phyloP scores from a whole-genome alignment of 2,329 filamentous ascomycete genomes.

The Sordariomycetes sp. region DNA sequence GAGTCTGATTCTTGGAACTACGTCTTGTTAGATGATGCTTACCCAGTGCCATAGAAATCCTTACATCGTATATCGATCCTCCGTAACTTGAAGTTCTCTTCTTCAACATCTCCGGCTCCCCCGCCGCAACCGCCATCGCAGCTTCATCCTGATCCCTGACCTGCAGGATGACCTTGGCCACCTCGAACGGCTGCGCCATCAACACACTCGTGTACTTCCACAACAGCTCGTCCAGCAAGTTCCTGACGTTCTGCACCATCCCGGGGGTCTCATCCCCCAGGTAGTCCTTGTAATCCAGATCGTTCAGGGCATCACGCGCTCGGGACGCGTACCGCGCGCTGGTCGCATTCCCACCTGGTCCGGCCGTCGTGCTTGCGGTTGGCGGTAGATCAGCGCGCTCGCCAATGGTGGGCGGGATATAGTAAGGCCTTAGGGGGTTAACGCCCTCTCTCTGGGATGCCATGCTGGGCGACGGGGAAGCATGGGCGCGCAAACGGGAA shows the following conservation, averaged over 20 bases:
- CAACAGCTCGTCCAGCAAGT: conserved; percentile 72
- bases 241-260: conserved; percentile 63
- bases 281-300: conserved; percentile 88
- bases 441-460: conserved; percentile 34
- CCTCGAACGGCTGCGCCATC: conserved; percentile 92
- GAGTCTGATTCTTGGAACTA: conserved; percentile 50
- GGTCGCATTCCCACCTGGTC: conserved; percentile 27
- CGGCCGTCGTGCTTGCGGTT: conserved; percentile 30
- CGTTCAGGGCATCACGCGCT: conserved; percentile 77
- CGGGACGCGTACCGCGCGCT: conserved; percentile 32
- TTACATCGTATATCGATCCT: conserved; percentile 25
- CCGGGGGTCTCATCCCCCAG: conserved; percentile 69
- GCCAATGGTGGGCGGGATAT: conserved; percentile 52
- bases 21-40: not conserved
- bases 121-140: conserved; percentile 10
- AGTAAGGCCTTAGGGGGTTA: conserved; percentile 63
- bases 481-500: no score
- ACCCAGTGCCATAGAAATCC: conserved; percentile 5
- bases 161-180: conserved; percentile 89
- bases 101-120: conserved; percentile 13
- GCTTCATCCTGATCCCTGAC: conserved; percentile 50
- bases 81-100: conserved; percentile 21
- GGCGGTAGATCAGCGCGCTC: conserved; percentile 28
- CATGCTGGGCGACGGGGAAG: conserved; percentile 25
- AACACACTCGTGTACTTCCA: conserved; percentile 89